Evolutionary conservation across 2,329 filamentous ascomycete genomes (phyloP), one percentile per base, ranked within the genome.

Genomic region (Epichloe coenophiala): DNA sequence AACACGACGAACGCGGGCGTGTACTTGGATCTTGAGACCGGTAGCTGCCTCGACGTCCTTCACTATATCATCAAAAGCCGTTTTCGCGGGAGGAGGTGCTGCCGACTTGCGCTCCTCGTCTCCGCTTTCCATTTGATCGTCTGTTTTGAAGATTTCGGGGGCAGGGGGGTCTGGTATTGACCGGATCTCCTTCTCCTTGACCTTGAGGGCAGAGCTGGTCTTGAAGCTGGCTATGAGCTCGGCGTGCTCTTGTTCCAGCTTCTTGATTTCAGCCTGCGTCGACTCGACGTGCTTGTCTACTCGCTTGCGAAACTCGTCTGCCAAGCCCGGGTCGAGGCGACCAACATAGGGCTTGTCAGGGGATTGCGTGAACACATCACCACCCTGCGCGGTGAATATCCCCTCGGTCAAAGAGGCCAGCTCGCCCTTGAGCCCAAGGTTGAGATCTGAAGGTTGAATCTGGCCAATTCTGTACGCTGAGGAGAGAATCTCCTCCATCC

Each of bases 401-500:
- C 87, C 89, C 37, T 87, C 83, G 0, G 93, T 97, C 49, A 97
- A 70, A 0, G 78, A 75, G 23, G 86, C 82, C 19, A 98, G 74
- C 65, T 90, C 86, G 38, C 93, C 93, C 66, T 83, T 86, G 47
- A 86, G 76, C 4, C 93, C 93, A 9, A 97, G 72, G 1, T 89
- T 89, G 36, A 97, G 78, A 63, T 95, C 90, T 3, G 89, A 81
- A 1, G 91, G 89, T 8, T 84, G 80, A 52, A 98, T 95, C 63
- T 94, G 88, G 47, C 78, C 78, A 54, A 91, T 85, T 23, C 85
- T 77, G 63, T 95, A 96, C 0, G 90, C 88, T 1, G 91, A 97
- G 1, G 86, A 88, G 49, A 97, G 78, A 31, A 98, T 83, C 68
- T 98, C 91, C 62, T 97, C 93, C 88, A 98, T 95, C 93, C 91